Percentiles rank a stretch among this genome's conserved stretches.
These are phyloP conservation scores for Roridomyces roridus DNA, from an alignment of 768 basidiomycete species.

Conservation along the genomic window DNA sequence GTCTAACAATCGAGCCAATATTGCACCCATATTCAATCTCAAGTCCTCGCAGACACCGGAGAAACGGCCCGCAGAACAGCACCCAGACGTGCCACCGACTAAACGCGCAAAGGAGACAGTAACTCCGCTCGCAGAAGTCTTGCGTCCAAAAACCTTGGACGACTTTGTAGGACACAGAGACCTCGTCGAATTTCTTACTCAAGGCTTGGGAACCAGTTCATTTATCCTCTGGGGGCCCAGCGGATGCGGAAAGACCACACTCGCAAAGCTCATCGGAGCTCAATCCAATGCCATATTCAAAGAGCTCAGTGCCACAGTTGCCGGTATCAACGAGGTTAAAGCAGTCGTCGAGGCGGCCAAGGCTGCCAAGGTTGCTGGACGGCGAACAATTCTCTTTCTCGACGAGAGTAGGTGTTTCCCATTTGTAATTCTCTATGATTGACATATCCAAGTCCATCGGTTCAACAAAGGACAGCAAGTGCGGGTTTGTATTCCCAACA, in stretches of 20 bases:
- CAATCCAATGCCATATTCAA: conserved; percentile 67
- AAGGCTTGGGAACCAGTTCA: conserved; percentile 60
- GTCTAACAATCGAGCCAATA: not conserved
- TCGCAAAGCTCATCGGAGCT: conserved; percentile 73
- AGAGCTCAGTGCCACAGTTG: conserved; percentile 78
- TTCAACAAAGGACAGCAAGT: conserved; percentile 79
- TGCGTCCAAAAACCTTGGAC: conserved; percentile 67
- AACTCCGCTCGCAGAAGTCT: conserved; percentile 72
- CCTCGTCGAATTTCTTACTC: conserved; percentile 44
- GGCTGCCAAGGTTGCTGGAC: too few relatives aligned
- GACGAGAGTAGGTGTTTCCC: conserved; percentile 56
- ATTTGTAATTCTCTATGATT: not conserved
- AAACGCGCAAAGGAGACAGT: conserved; percentile 38
- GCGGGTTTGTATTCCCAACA: conserved; percentile 1
- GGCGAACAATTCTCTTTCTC: conserved; percentile 78
- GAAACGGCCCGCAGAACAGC: conserved; percentile 11
- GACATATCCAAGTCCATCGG: conserved; percentile 63
- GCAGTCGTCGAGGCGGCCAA: conserved; percentile 81
- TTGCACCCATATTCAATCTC: conserved; percentile 34
- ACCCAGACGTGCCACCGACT: conserved; percentile 31
- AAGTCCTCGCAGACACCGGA: not conserved
- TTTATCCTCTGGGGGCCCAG: conserved; percentile 81
- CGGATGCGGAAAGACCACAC: conserved; percentile 78
- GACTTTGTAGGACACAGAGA: conserved; percentile 73
- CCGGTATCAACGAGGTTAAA: conserved; percentile 73